Percentiles rank a stretch among this genome's conserved stretches.
Evolutionary conservation across 768 basidiomycete genomes (phyloP).

Genomic region (Mycena capillaripes): DNA sequence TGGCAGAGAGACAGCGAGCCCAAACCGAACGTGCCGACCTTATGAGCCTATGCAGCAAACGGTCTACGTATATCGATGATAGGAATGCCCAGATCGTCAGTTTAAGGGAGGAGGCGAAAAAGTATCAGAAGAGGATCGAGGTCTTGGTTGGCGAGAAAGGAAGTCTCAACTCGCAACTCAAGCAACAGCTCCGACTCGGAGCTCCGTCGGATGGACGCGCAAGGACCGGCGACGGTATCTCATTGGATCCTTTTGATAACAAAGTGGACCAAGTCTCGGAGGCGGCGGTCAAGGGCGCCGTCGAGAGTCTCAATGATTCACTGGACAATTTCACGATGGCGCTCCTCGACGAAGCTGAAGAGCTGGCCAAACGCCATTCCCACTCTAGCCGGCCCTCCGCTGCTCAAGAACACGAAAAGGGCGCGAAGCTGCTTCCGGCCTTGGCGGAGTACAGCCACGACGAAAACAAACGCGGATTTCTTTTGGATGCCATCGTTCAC

Average conservation of each 20-base stretch:
- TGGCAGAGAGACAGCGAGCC: not conserved
- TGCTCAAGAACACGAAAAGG: not conserved
- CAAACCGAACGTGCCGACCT: not conserved
- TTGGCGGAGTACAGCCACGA: not conserved
- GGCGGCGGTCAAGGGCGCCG: constrained; percentile 14
- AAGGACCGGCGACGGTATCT: not conserved
- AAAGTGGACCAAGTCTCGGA: constrained; percentile 36
- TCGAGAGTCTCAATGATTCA: constrained; percentile 36
- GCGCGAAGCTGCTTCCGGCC: not conserved
- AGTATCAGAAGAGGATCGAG: not conserved
- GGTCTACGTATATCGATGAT: not conserved
- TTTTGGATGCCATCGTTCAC: constrained; percentile 37
- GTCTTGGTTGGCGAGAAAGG: constrained; percentile 6
- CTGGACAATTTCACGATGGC: constrained; percentile 27
- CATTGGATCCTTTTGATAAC: constrained; percentile 34
- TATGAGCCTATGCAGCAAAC: not conserved
- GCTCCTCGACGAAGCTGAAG: constrained; percentile 24
- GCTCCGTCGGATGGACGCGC: not conserved
- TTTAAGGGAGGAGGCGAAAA: not conserved
- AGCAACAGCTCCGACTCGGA: not conserved
- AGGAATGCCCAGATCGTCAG: not conserved
- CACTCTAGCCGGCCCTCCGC: not conserved
- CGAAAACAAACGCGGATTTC: constrained; percentile 35
- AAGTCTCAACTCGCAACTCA: not conserved
- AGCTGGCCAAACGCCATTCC: constrained; percentile 3